These are phyloP conservation scores for Lentinula aciculospora DNA, from an alignment of 768 basidiomycete species.

Conservation along the genomic window DNA sequence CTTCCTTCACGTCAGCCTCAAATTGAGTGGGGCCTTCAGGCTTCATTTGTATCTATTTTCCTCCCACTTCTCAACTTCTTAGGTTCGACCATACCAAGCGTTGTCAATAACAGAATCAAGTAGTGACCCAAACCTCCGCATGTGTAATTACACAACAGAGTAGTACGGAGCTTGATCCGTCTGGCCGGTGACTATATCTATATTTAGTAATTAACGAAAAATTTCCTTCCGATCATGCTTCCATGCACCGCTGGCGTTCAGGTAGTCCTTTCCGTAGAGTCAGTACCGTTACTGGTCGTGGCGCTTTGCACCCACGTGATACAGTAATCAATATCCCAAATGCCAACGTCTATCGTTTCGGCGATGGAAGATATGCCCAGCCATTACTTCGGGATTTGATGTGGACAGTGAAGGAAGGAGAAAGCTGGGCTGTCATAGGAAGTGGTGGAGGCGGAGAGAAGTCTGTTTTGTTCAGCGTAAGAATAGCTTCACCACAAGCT, in stretches of 20 bases:
- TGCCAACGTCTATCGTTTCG: slow-evolving; percentile 54
- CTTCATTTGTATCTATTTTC: too few species aligned
- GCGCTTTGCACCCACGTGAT: neutral
- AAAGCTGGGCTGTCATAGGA: slow-evolving; percentile 75
- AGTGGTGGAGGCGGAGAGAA: slow-evolving; percentile 58
- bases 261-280: neutral
- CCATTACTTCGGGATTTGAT: slow-evolving; percentile 48
- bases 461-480: slow-evolving; percentile 58
- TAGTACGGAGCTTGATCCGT: too few species aligned
- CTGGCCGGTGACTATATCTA: too few species aligned
- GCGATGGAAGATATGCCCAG: slow-evolving; percentile 36
- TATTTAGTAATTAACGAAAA: too few species aligned
- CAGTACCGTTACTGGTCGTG: neutral
- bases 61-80: too few species aligned
- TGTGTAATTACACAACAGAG: too few species aligned
- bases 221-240: too few species aligned
- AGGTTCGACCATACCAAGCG: too few species aligned
- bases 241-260: neutral
- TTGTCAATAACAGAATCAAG: too few species aligned
- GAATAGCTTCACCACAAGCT: slow-evolving; percentile 7
- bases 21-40: too few species aligned
- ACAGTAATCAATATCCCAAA: slow-evolving; percentile 29
- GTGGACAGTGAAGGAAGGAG: slow-evolving; percentile 56
- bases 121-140: too few species aligned
- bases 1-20: too few species aligned